A percentile compares a stretch with the other conserved stretches of the same genome.
phyloP scores from a whole-genome alignment of 495 filamentous ascomycete species.

The Penicillium robsamsonii region DNA sequence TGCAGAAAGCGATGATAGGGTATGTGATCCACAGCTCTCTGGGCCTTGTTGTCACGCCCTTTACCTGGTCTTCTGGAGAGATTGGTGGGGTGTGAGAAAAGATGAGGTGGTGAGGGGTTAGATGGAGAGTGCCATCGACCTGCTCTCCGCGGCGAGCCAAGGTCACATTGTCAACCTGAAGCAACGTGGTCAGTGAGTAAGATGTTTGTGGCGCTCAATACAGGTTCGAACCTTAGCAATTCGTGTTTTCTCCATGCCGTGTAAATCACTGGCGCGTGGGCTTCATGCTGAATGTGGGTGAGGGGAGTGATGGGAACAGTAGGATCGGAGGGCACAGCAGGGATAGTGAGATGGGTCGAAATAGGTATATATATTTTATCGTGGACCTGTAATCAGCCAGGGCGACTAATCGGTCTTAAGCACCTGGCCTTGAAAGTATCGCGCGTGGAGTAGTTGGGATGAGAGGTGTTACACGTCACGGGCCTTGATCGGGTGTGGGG shows the following conservation, averaged over 20 bases:
- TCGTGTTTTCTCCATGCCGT: constrained; percentile 57
- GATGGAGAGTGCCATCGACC: constrained; percentile 59
- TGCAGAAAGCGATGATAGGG: constrained; percentile 79
- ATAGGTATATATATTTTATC: neutral
- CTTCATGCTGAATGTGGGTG: constrained; percentile 34
- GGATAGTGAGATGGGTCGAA: neutral
- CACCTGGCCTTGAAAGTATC: neutral
- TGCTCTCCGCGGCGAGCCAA: constrained; percentile 60
- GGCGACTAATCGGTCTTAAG: constrained; percentile 1
- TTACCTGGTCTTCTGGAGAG: constrained; percentile 34
- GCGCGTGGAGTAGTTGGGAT: constrained; percentile 7
- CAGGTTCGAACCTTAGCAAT: constrained; percentile 48
- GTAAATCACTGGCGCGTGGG: constrained; percentile 36
- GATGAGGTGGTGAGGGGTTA: constrained; percentile 66
- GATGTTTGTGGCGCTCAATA: constrained; percentile 1
- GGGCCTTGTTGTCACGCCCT: constrained; percentile 43
- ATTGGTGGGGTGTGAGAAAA: constrained; percentile 52
- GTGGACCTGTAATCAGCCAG: constrained; percentile 1
- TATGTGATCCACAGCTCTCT: constrained; percentile 91
- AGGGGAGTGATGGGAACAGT: constrained; percentile 4
- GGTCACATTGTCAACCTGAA: constrained; percentile 61
- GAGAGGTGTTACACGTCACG: constrained; percentile 14
- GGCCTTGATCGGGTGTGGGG: constrained; percentile 7
- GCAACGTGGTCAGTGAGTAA: constrained; percentile 11
- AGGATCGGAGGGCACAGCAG: neutral